Percentiles rank a stretch among this genome's conserved stretches.
phyloP scores from a whole-genome alignment of 176 grass and related monocot genomes.

The Miscanthus lutarioriparius region DNA sequence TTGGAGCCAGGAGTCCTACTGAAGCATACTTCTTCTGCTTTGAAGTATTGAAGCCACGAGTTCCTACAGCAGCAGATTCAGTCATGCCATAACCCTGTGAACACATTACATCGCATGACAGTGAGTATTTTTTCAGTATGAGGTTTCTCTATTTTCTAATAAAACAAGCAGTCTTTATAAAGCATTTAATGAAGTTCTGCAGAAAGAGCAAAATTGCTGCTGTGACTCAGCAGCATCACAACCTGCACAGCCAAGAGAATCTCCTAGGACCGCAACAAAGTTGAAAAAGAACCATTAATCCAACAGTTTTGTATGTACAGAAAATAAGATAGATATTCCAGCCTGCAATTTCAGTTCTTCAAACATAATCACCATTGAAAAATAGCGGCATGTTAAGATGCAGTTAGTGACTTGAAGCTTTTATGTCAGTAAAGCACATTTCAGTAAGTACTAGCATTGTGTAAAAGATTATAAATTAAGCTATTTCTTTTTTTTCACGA shows the following conservation, averaged over 20 bases:
- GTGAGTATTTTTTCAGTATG: background rate
- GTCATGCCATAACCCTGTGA: conserved; percentile 94
- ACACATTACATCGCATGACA: conserved; percentile 13
- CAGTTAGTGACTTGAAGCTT: background rate
- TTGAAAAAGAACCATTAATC: background rate
- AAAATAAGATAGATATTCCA: background rate
- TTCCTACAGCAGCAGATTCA: conserved; percentile 82
- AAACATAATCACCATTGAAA: background rate
- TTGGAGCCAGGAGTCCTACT: conserved; percentile 89
- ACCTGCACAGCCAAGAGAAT: background rate
- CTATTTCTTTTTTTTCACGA: background rate
- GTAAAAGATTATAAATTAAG: background rate
- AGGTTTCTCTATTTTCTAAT: background rate
- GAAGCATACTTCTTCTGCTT: conserved; percentile 64
- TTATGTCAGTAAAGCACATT: background rate
- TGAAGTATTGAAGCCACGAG: conserved; percentile 79
- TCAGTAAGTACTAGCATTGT: background rate
- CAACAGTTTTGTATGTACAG: background rate
- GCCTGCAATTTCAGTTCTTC: background rate
- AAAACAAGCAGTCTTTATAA: background rate
- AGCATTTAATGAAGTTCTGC: background rate
- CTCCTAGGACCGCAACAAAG: background rate
- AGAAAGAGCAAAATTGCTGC: background rate
- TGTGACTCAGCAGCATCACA: background rate
- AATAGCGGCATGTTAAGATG: background rate